Base-by-base conservation (phyloP, 192 early-diverging fungal genomes). In the Linnemannia elongata region DNA sequence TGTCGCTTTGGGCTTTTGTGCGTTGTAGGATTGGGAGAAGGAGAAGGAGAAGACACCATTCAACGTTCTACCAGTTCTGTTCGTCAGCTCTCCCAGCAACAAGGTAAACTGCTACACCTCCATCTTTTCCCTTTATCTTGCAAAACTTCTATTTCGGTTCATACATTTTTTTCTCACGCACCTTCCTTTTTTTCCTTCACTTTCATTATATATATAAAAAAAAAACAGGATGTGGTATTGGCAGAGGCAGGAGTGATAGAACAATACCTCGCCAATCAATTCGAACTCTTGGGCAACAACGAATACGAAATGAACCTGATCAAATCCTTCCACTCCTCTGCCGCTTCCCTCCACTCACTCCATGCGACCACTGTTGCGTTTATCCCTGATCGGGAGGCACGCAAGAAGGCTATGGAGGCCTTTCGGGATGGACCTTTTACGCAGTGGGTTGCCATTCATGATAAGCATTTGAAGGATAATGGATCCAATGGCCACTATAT, bases 401-500 rank as follows among this genome's bases (percentile, higher is more conserved):
- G 82, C 6, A 57, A 66, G 66, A 39, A 39, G 6, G 77, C 72
- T 17, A 75, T 84, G 18, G 73, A 84, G 73, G 57, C 3, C 1
- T 79, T 72, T 44, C 27, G 20, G n/a, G 60, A 30, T 4, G 42
- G 79, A 4, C 35, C 18, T 8, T 22, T 84, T 6, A 73, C 66
- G 5, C 7, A 33, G 18, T 84, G 72, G 72, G 79, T 79, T 33
- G 42, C 22, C 17, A 35, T 79, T n/a, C 44, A 78, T 9, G 82
- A 84, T 22, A 60, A 69, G n/a, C 82, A 84, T 27, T 22, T 84
- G 18, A 68, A 76, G n/a, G 36, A 68, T 8, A 83, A 83, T 39
- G 82, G 76, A 2, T 36, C 52, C 1, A 83, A 77, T 41, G 82
- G 82, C 4, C 75, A 83, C 36, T 83, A 74, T n/a, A 73, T 77